A percentile compares a stretch with the other conserved stretches of the same genome.
Evolutionary conservation across 2,329 filamentous ascomycete species (phyloP).

Genomic region (Nemania serpens): DNA sequence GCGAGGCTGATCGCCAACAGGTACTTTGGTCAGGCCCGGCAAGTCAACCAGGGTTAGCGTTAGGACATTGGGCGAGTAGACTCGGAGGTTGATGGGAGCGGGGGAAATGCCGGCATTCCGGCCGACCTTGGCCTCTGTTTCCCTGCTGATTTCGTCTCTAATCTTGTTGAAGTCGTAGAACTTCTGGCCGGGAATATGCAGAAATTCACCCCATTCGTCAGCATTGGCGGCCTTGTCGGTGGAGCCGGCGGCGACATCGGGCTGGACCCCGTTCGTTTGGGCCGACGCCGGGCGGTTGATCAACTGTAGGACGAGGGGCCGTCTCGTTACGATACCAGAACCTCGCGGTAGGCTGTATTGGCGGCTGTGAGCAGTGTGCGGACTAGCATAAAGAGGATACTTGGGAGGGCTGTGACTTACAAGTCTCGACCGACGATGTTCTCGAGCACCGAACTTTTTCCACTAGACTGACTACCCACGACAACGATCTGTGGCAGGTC

Average conservation of each 20-base stretch:
- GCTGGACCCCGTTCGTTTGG: slow-evolving; percentile 74
- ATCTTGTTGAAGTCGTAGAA: slow-evolving; percentile 99
- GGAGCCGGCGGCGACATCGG: slow-evolving; percentile 66
- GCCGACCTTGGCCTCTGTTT: slow-evolving; percentile 96
- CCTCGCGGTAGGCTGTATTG: slow-evolving; percentile 82
- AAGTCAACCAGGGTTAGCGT: slow-evolving; percentile 96
- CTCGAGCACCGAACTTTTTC: slow-evolving; percentile 98
- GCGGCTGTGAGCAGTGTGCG: slow-evolving; percentile 9
- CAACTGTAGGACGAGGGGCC: slow-evolving; percentile 94
- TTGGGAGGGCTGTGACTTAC: slow-evolving; percentile 60
- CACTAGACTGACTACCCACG: slow-evolving; percentile 97
- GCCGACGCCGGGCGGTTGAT: slow-evolving; percentile 78
- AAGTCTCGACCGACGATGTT: slow-evolving; percentile 99
- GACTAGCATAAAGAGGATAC: not conserved
- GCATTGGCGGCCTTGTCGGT: slow-evolving; percentile 86
- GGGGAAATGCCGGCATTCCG: slow-evolving; percentile 96
- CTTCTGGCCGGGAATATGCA: slow-evolving; percentile 96
- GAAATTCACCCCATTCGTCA: slow-evolving; percentile 98
- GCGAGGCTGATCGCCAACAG: slow-evolving; percentile 92
- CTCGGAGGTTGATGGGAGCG: slow-evolving; percentile 94
- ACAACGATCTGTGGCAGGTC: slow-evolving; percentile 98
- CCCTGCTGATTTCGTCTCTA: slow-evolving; percentile 92
- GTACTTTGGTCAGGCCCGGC: slow-evolving; percentile 94
- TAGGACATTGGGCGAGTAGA: slow-evolving; percentile 97
- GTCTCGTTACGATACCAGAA: slow-evolving; percentile 94